Conservation (phyloP, 441 rosid genomes). For the Codiaeum variegatum region DNA sequence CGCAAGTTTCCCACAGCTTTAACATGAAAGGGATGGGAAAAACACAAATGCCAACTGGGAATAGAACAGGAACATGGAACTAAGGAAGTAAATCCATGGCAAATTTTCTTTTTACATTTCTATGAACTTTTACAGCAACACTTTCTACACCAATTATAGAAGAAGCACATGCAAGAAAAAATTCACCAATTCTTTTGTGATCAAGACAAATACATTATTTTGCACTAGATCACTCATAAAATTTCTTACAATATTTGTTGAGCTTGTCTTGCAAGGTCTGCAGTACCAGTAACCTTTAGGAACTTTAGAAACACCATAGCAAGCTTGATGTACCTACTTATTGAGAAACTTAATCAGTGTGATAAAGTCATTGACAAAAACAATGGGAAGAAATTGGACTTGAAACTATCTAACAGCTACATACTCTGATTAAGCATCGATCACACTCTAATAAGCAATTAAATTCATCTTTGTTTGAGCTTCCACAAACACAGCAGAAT, state of each 20-base stretch:
- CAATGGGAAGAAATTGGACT: conserved; percentile 4
- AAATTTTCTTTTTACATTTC: not conserved
- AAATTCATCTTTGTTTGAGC: conserved; percentile 39
- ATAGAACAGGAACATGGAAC: not conserved
- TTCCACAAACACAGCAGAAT: conserved; percentile 50
- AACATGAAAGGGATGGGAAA: not conserved
- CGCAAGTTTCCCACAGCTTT: not conserved
- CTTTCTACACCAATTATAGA: not conserved
- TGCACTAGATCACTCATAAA: conserved; percentile 1
- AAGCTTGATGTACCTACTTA: conserved; percentile 53
- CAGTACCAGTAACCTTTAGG: conserved; percentile 49
- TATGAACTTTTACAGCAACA: not conserved
- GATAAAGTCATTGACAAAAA: not conserved
- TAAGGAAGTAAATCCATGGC: not conserved
- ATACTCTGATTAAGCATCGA: conserved; percentile 41
- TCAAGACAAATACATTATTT: not conserved
- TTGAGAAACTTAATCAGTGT: conserved; percentile 1
- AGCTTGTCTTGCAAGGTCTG: conserved; percentile 42
- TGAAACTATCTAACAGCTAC: conserved; percentile 15
- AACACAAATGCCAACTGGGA: not conserved
- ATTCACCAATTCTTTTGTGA: not conserved
- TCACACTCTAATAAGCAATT: conserved; percentile 44
- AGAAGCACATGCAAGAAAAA: conserved; percentile 2
- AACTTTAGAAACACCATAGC: conserved; percentile 47
- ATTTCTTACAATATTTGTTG: conserved; percentile 41